phyloP scores from a whole-genome alignment of 148 eudicot species.

The Simmondsia chinensis region DNA sequence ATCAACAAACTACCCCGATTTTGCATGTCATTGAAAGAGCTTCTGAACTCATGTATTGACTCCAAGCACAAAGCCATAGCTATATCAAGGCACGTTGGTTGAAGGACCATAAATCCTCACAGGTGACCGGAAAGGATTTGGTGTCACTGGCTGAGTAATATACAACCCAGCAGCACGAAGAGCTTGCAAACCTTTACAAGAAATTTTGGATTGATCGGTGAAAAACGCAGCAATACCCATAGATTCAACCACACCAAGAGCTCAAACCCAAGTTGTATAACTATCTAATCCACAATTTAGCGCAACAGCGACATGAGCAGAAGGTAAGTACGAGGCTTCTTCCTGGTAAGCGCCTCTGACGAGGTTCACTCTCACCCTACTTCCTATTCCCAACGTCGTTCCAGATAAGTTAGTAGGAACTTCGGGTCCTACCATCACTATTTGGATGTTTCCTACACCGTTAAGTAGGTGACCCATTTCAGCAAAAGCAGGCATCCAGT shows the following conservation, averaged over 20 bases:
- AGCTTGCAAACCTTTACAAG: slow-evolving; percentile 40
- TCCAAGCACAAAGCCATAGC: slow-evolving; percentile 39
- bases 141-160: slow-evolving; percentile 37
- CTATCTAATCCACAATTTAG: slow-evolving; percentile 31
- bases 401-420: slow-evolving; percentile 34
- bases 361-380: slow-evolving; percentile 33
- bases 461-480: slow-evolving; percentile 43
- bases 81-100: slow-evolving; percentile 35
- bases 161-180: slow-evolving; percentile 30
- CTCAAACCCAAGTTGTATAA: slow-evolving; percentile 29
- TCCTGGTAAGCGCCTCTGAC: slow-evolving; percentile 45
- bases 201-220: slow-evolving; percentile 34
- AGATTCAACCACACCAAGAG: slow-evolving; percentile 27
- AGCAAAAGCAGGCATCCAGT: slow-evolving; percentile 47
- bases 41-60: slow-evolving; percentile 35
- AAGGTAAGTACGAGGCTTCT: slow-evolving; percentile 27
- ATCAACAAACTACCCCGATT: too few species aligned
- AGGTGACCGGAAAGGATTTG: slow-evolving; percentile 48
- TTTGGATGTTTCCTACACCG: slow-evolving; percentile 33
- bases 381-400: slow-evolving; percentile 34
- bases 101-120: slow-evolving; percentile 25
- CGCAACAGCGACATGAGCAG: slow-evolving; percentile 27
- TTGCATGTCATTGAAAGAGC: too few species aligned
- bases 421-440: slow-evolving; percentile 45
- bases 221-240: slow-evolving; percentile 27